Evolutionary conservation across 2,329 filamentous ascomycete genomes (phyloP).

Genomic region (Pseudofabraea citricarpa): DNA sequence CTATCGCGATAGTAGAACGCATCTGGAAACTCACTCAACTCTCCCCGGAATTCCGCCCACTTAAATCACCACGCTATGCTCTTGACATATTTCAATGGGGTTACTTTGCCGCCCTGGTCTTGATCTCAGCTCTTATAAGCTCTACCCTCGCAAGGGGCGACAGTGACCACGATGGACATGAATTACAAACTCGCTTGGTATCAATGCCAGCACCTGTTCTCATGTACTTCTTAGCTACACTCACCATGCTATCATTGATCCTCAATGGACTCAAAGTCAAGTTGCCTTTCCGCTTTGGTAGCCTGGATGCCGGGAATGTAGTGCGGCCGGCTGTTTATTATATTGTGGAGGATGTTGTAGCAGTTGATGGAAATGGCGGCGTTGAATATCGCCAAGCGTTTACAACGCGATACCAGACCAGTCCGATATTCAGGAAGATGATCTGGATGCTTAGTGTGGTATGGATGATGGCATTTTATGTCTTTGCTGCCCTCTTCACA

Average conservation of each 20-base stretch:
- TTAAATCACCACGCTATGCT: conserved; percentile 8
- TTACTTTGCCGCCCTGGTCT: conserved; percentile 15
- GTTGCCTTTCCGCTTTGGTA: conserved; percentile 17
- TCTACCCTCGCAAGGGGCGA: conserved; percentile 14
- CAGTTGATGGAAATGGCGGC: conserved; percentile 60
- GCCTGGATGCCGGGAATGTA: conserved; percentile 9
- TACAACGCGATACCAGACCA: conserved; percentile 34
- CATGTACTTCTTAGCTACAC: conserved; percentile 16
- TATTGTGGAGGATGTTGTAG: conserved; percentile 65
- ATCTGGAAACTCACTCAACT: conserved; percentile 13
- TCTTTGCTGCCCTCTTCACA: conserved; percentile 10
- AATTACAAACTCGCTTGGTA: conserved; percentile 12
- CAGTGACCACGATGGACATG: conserved; percentile 12
- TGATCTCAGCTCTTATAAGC: conserved; percentile 16
- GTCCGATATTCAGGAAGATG: conserved; percentile 36
- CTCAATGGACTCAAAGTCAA: conserved; percentile 9
- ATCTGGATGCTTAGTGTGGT: conserved; percentile 21
- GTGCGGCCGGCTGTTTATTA: conserved; percentile 53
- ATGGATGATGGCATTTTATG: conserved; percentile 18
- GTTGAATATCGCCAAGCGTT: conserved; percentile 39
- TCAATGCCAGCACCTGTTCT: conserved; percentile 12
- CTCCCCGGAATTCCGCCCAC: conserved; percentile 11
- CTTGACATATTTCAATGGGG: conserved; percentile 21
- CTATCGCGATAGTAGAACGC: conserved; percentile 14
- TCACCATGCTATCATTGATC: conserved; percentile 13